Percentiles rank a stretch among this genome's conserved stretches.
These are phyloP conservation scores for Coemansia sp. DNA, from an alignment of 371 early-diverging fungal species.

Conservation along the genomic window DNA sequence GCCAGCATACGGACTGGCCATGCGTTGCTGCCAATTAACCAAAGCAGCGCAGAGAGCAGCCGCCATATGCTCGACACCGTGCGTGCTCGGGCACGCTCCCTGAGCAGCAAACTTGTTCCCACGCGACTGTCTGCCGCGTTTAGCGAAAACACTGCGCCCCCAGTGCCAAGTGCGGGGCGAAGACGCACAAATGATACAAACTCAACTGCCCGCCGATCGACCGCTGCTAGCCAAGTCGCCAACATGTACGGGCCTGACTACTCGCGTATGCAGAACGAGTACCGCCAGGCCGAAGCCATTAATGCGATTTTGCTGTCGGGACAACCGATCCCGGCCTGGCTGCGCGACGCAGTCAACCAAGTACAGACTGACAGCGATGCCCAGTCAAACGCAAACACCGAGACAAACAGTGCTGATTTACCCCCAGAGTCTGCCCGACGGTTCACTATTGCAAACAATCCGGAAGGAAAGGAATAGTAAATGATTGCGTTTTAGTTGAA, in stretches of 20 bases:
- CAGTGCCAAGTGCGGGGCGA: slow-evolving; percentile 1
- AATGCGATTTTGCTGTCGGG: slow-evolving; percentile 48
- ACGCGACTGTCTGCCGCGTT: slow-evolving; percentile 30
- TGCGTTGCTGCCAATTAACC: slow-evolving; percentile 9
- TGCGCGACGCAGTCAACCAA: slow-evolving; percentile 45
- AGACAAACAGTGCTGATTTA: neutral
- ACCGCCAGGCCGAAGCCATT: slow-evolving; percentile 49
- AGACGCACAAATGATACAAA: slow-evolving; percentile 18
- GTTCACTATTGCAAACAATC: slow-evolving; percentile 8
- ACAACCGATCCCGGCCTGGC: slow-evolving; percentile 48
- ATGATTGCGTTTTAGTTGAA: neutral
- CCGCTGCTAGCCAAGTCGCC: slow-evolving; percentile 8
- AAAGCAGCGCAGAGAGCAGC: neutral
- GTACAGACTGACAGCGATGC: slow-evolving; percentile 8
- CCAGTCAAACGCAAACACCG: neutral
- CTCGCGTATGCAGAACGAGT: slow-evolving; percentile 38
- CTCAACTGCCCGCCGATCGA: slow-evolving; percentile 10
- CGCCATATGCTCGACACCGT: slow-evolving; percentile 21
- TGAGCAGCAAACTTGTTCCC: slow-evolving; percentile 26
- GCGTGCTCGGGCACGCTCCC: slow-evolving; percentile 43
- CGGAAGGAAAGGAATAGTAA: neutral
- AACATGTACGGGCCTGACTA: slow-evolving; percentile 41
- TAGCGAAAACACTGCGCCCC: slow-evolving; percentile 19
- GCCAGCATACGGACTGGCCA: slow-evolving; percentile 18
- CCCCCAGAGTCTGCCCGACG: neutral